Percentiles rank a stretch among this genome's conserved stretches.
phyloP scores from a whole-genome alignment of 2,329 filamentous ascomycete species.

The Saccharata proteae region DNA sequence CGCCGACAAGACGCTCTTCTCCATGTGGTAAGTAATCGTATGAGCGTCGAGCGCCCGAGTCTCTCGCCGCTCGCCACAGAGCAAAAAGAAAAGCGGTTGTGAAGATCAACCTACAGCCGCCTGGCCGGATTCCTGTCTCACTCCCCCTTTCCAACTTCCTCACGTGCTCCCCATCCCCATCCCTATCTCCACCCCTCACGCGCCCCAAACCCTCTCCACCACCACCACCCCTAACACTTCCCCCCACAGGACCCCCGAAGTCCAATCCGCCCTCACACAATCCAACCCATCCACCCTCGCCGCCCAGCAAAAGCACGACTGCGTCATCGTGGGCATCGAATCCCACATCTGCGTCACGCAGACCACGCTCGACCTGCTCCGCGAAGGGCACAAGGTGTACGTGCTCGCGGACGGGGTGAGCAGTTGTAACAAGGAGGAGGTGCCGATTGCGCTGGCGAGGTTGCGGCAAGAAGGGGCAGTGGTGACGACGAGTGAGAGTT shows the following conservation, averaged over 20 bases:
- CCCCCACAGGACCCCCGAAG: conserved; percentile 44
- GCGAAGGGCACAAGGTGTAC: conserved; percentile 68
- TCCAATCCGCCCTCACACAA: conserved; percentile 35
- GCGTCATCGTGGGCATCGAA: conserved; percentile 84
- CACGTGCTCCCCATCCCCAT: neutral
- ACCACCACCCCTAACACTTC: neutral
- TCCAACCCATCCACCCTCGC: conserved; percentile 11
- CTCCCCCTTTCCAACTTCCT: too few species aligned
- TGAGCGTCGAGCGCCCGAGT: too few species aligned
- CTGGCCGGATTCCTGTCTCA: too few species aligned
- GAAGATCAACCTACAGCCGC: neutral
- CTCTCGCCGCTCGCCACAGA: neutral
- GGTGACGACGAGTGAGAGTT: conserved; percentile 80
- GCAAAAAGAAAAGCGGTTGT: neutral
- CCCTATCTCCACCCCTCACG: neutral
- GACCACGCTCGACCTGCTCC: conserved; percentile 71
- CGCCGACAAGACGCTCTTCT: conserved; percentile 81
- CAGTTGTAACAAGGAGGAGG: conserved; percentile 73
- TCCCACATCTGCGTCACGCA: conserved; percentile 90
- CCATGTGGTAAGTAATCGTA: conserved; percentile 53
- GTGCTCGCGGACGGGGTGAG: conserved; percentile 82
- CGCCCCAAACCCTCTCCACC: conserved; percentile 3
- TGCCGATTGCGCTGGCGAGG: conserved; percentile 64
- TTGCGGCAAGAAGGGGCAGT: conserved; percentile 63
- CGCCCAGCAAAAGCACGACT: conserved; percentile 35